Conservation (phyloP, 352 stramenopile genomes). For the Globisporangium acanthophoron region DNA sequence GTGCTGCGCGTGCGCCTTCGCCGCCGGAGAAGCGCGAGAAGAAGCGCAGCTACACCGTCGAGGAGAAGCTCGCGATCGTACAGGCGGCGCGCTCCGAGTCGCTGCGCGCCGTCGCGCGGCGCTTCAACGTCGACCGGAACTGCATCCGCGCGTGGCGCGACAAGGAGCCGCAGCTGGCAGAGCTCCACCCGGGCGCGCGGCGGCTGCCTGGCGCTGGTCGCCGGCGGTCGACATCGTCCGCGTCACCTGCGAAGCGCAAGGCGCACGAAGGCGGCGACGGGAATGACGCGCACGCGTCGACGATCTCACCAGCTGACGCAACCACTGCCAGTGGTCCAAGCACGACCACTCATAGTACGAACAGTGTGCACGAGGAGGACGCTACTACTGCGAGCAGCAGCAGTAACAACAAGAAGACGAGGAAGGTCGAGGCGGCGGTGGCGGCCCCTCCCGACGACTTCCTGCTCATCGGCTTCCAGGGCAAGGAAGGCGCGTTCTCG, state of each 20-base stretch:
- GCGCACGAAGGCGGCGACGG: neutral
- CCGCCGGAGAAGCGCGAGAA: conserved; percentile 18
- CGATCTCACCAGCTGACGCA: no score
- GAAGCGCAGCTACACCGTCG: conserved; percentile 74
- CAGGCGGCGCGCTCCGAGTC: conserved; percentile 46
- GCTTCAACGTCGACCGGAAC: conserved; percentile 70
- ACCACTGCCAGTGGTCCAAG: no score
- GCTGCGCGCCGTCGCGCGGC: conserved; percentile 44
- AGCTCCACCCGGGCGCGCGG: conserved; percentile 46
- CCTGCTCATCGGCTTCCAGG: conserved; percentile 62
- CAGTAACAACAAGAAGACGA: conserved; percentile 3
- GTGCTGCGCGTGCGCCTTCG: neutral
- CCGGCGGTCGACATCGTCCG: conserved; percentile 15
- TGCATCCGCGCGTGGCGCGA: conserved; percentile 64
- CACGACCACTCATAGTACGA: no score
- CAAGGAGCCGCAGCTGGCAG: conserved; percentile 52
- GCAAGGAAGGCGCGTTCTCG: conserved; percentile 68
- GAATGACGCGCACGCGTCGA: no score
- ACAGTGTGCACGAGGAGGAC: no score
- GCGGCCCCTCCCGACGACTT: conserved; percentile 21
- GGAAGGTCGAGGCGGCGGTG: neutral
- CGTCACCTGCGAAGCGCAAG: conserved; percentile 16
- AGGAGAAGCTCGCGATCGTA: conserved; percentile 66
- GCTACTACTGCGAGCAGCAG: neutral
- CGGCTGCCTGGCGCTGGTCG: conserved; percentile 51